Evolutionary conservation across 2,329 filamentous ascomycete genomes (phyloP).

Genomic region (Claviceps quebecensis): DNA sequence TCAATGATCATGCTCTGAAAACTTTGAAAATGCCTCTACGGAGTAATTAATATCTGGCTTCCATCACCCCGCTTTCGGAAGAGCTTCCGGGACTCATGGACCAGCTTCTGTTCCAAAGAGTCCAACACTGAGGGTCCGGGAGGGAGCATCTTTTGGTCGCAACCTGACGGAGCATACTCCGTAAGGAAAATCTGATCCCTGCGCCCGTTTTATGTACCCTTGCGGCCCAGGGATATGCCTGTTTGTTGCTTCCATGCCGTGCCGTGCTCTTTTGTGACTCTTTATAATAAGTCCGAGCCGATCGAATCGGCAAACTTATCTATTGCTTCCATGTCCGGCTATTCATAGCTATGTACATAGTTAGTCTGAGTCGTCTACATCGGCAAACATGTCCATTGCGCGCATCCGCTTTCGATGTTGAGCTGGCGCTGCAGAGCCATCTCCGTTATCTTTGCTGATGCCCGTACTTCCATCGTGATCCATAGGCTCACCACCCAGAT

Average conservation of each 20-base stretch:
- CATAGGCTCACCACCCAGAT: slow-evolving; percentile 26
- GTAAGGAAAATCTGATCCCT: no score
- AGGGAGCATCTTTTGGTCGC: no score
- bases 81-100: no score
- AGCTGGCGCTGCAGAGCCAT: slow-evolving; percentile 16
- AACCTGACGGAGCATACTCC: no score
- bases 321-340: background rate
- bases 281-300: slow-evolving; percentile 15
- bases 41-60: no score
- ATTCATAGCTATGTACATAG: background rate
- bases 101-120: no score
- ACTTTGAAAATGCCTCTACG: no score
- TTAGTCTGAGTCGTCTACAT: slow-evolving; percentile 41
- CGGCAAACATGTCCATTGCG: slow-evolving; percentile 79
- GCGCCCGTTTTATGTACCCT: no score
- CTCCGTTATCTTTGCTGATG: slow-evolving; percentile 16
- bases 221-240: background rate
- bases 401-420: slow-evolving; percentile 49
- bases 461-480: slow-evolving; percentile 26
- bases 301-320: slow-evolving; percentile 60
- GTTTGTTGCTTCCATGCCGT: background rate
- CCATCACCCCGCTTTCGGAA: no score
- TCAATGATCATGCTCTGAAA: no score
- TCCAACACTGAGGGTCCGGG: no score
- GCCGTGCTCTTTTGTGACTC: background rate